Conservation (phyloP, 169 alveolate species). For the Cryptosporidium ryanae region DNA sequence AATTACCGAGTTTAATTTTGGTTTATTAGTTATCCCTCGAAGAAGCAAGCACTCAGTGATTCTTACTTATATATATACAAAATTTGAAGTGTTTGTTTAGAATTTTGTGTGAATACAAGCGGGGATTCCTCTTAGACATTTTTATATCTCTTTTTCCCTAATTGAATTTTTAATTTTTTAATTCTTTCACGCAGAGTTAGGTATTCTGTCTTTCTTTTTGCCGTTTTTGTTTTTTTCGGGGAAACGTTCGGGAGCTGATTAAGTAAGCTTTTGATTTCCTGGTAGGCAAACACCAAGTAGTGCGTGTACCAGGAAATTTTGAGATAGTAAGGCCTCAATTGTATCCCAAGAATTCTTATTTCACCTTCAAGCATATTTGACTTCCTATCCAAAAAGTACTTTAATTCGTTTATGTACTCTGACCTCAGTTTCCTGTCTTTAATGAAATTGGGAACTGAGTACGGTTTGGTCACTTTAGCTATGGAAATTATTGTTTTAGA, state of each 20-base stretch:
- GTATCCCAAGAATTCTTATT: slow-evolving; percentile 8
- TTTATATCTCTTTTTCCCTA: too few species aligned
- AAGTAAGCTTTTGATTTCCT: slow-evolving; percentile 13
- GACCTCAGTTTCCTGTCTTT: slow-evolving; percentile 23
- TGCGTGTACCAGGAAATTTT: slow-evolving; percentile 42
- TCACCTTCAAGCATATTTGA: background rate
- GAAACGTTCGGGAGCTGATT: slow-evolving; percentile 36
- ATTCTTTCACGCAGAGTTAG: too few species aligned
- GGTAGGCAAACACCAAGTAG: background rate
- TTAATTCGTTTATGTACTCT: slow-evolving; percentile 15
- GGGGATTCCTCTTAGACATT: too few species aligned
- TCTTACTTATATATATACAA: too few species aligned
- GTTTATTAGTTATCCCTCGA: too few species aligned
- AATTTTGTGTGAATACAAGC: too few species aligned
- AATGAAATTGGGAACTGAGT: slow-evolving; percentile 24
- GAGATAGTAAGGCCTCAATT: slow-evolving; percentile 4
- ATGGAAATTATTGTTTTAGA: slow-evolving; percentile 13
- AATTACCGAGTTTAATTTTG: too few species aligned
- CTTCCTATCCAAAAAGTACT: background rate
- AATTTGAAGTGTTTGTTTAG: too few species aligned
- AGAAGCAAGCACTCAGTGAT: too few species aligned
- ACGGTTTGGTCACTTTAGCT: slow-evolving; percentile 19
- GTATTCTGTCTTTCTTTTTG: too few species aligned
- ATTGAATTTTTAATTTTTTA: too few species aligned
- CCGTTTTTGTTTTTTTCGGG: background rate